Base-by-base conservation (phyloP, 495 filamentous ascomycete species). In the Penicillium parvum region DNA sequence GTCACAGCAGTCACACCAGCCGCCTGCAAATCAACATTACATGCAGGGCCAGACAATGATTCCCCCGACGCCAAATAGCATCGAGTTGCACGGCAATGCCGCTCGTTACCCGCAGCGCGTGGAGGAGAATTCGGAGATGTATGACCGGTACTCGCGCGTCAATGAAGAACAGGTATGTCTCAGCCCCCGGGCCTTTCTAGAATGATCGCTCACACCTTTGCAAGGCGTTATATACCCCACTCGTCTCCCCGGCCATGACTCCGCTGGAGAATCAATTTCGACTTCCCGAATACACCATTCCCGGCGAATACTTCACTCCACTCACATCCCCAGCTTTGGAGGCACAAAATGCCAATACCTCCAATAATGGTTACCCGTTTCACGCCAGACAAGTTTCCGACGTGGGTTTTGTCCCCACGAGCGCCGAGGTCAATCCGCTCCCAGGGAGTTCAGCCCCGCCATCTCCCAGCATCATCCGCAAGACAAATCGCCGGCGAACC, bases 161-260 rank as follows among this genome's bases (percentile, higher is more conserved):
- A 86, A 86, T 42, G 86, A 91, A 39, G 82, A 92, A 54, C 85
- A 90, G 74, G 88, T 88, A 69, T 67, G 39, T 50, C 10, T 14
- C 8, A 21, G 20, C 21, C 17, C 6, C 19, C 7, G 5, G 2
- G 23, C 16, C 19, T 19, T 29, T 9, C 37, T 9, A 27, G 10
- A 12, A 28, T 18, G 1, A 7, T 14, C 12, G 3, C 20, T 37
- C n/a, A 22, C 20, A 1, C 15, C 4, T 14, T 26, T 15, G 7
- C 9, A 19, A 71, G 86, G 87, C 90, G 66, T 74, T 87, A 17
- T 96, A 96, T 63, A 98, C 92, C 5, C 92, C 92, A 7, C 79
- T 98, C 20, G 86, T 95, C 6, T 96, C 92, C 23, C 92, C 92
- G 14, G 91, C 90, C 3, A 91, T 96, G 53, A 95, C 91, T 7